Evolutionary conservation across 371 early-diverging fungal genomes (phyloP).

Genomic region (Lichtheimia hyalospora): DNA sequence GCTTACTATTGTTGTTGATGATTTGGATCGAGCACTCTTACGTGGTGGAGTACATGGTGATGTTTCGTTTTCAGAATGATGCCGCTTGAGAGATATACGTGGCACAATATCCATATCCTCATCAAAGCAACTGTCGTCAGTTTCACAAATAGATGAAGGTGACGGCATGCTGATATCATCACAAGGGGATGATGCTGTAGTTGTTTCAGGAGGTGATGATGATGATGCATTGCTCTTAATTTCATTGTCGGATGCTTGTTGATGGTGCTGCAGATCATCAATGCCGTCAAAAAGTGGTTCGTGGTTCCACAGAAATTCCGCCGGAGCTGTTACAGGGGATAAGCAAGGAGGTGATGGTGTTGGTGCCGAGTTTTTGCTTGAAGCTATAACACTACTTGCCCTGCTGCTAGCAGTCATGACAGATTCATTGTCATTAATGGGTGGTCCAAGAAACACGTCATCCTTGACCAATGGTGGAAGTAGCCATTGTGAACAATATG

Average conservation of each 20-base stretch:
- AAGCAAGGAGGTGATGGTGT: constrained; percentile 27
- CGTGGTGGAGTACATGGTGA: not conserved
- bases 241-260: not conserved
- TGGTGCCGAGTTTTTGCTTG: constrained; percentile 14
- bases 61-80: not conserved
- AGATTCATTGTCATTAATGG: constrained; percentile 13
- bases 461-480: constrained; percentile 17
- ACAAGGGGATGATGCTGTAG: not conserved
- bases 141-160: too few species aligned
- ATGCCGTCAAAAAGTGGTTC: constrained; percentile 42
- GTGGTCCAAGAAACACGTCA: constrained; percentile 21
- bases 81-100: not conserved
- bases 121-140: too few species aligned
- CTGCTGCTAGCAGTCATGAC: constrained; percentile 9
- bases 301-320: constrained; percentile 37
- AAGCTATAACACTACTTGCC: constrained; percentile 1
- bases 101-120: too few species aligned
- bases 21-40: not conserved
- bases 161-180: too few species aligned
- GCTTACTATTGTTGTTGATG: not conserved
- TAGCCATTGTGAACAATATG: constrained; percentile 9
- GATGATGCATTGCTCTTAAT: not conserved
- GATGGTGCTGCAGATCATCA: constrained; percentile 19
- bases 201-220: not conserved
- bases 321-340: constrained; percentile 39